Base-by-base conservation (phyloP, 352 stramenopile genomes). In the Phytopythium boreale region DNA sequence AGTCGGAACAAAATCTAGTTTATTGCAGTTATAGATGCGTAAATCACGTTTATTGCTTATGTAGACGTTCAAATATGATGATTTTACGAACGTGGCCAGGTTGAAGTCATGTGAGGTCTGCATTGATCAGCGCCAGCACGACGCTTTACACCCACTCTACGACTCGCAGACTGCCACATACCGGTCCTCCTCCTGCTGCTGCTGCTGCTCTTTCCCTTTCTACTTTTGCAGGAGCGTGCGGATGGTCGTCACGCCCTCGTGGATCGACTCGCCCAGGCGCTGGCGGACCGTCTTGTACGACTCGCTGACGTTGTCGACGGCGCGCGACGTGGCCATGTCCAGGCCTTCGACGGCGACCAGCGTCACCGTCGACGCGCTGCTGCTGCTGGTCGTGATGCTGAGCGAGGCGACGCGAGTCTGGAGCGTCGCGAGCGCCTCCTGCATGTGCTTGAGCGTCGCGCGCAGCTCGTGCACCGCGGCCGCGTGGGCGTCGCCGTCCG, bases 361-460 rank as follows among this genome's bases (percentile, higher is more conserved):
- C 24, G 22, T 36, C 10, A 66, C 57, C 14, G 31, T 24, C 36
- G 55, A 64, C 31, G n/a, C 20, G 10, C 7, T 62, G 4, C 19
- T 17, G 27, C 31, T 46, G 19, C 20, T 63, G 20, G 31, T 56
- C 0, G 37, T 57, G 24, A 87, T 70, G 29, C 69, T 44, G 22
- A 89, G 61, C 2, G 68, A 51, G 10, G 67, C 53, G 43, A 89
- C 62, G 36, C 79, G 67, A 3, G 62, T 61, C 56, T 85, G 74
- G 26, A 92, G 71, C 1, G 66, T 52, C 24, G 46, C 39, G 36
- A 89, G 62, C 4, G 66, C 58, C 53, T 93, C 82, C 31, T 88
- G 80, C 59, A 89, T 77, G 56, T 73, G 72, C 68, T 90, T 90
- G 31, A 93, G 68, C 19, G 86, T 60, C 24, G 70, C 74, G 17